Conservation (phyloP, 1,284 basidiomycete species). For the Meripilus lineatus region DNA sequence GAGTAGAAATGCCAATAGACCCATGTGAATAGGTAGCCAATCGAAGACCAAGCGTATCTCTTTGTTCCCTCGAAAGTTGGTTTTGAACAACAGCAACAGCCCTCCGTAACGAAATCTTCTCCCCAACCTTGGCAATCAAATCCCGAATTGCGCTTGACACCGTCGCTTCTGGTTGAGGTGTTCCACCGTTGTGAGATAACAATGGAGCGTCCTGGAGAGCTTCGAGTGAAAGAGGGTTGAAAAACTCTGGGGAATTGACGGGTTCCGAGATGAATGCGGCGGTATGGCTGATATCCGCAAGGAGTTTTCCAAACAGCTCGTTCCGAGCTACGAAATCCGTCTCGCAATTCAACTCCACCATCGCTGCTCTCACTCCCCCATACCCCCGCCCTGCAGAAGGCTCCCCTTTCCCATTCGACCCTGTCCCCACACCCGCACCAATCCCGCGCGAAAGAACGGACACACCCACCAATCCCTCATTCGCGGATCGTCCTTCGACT, state of each 20-base stretch:
- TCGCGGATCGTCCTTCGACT: slow-evolving; percentile 67
- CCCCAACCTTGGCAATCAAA: slow-evolving; percentile 82
- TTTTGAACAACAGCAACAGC: slow-evolving; percentile 67
- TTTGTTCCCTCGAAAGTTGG: slow-evolving; percentile 41
- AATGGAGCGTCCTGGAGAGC: slow-evolving; percentile 65
- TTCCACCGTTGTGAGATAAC: slow-evolving; percentile 42
- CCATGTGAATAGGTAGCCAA: slow-evolving; percentile 83
- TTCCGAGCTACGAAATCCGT: slow-evolving; percentile 95
- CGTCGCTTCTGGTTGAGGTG: slow-evolving; percentile 32
- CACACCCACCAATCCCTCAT: slow-evolving; percentile 78
- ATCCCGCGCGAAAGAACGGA: slow-evolving; percentile 64
- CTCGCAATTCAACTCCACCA: slow-evolving; percentile 95
- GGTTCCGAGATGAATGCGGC: slow-evolving; percentile 66
- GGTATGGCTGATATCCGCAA: slow-evolving; percentile 82
- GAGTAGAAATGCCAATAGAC: slow-evolving; percentile 31
- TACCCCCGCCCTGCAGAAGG: slow-evolving; percentile 1
- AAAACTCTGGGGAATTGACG: slow-evolving; percentile 13
- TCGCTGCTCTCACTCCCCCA: slow-evolving; percentile 65
- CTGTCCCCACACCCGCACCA: slow-evolving; percentile 25
- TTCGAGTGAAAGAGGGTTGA: slow-evolving; percentile 37
- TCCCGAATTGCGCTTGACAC: slow-evolving; percentile 77
- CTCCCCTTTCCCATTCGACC: slow-evolving; percentile 28
- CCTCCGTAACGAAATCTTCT: slow-evolving; percentile 81
- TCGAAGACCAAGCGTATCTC: slow-evolving; percentile 51
- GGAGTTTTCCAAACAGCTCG: slow-evolving; percentile 76